phyloP scores from a whole-genome alignment of 116 monocot species.

The Thalassia testudinum region DNA sequence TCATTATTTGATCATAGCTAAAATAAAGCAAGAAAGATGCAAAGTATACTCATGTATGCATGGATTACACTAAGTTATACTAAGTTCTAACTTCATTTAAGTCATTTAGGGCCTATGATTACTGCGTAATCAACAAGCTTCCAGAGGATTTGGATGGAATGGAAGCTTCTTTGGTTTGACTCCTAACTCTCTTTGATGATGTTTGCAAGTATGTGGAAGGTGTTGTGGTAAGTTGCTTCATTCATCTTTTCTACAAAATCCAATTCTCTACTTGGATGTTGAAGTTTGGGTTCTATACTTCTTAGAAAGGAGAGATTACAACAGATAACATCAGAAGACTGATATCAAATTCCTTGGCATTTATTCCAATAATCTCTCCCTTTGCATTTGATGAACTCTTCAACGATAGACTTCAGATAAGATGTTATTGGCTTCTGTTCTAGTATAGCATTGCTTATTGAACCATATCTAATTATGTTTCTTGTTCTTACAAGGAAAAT shows the following conservation, averaged over 20 bases:
- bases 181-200: slow-evolving; percentile 59
- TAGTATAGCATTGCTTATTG: background rate
- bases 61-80: too few species aligned
- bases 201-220: slow-evolving; percentile 82
- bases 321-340: slow-evolving; percentile 72
- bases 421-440: background rate
- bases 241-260: background rate
- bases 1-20: too few species aligned
- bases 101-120: too few species aligned
- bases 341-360: slow-evolving; percentile 52
- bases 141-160: slow-evolving; percentile 93
- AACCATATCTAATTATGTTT: background rate
- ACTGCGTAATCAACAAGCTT: too few species aligned
- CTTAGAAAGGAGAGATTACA: slow-evolving; percentile 46
- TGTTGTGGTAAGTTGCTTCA: slow-evolving; percentile 50
- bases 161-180: slow-evolving; percentile 65
- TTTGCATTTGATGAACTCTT: slow-evolving; percentile 81
- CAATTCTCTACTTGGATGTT: background rate
- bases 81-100: too few species aligned
- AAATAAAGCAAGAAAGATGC: too few species aligned
- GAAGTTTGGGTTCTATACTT: background rate
- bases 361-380: slow-evolving; percentile 63
- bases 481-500: slow-evolving; percentile 49
- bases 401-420: slow-evolving; percentile 83
- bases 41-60: too few species aligned